Evolutionary conservation across 2,329 filamentous ascomycete genomes (phyloP), one percentile per base, ranked within the genome.

Genomic region (Ampelomyces quisqualis): DNA sequence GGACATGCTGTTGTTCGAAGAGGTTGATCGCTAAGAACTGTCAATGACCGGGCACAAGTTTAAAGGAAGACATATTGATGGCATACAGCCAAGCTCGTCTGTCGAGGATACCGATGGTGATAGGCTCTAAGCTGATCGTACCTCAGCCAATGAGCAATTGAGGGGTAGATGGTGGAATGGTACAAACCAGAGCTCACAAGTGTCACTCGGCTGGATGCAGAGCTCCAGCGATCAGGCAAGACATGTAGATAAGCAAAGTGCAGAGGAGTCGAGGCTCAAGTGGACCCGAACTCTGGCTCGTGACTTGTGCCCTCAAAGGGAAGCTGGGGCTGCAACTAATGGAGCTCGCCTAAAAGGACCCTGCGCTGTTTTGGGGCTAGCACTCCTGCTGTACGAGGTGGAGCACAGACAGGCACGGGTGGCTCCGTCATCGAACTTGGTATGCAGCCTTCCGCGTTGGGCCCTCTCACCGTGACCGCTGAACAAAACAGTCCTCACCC

Each of bases 311-410:
- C 36, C 36, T 10, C 55, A 52, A 55, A 61, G 60, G 63, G 56
- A 59, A 59, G 38, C 52, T 63, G 60, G 60, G 57, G 40, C 53
- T 63, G 58, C 60, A 55, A 51, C 47, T 28, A 26, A 18, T 27
- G 31, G 38, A 34, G 30, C 15, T 34, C 38, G 31, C 32, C 38
- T 30, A 40, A 32, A n/a, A 11, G 35, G 23, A 38, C 24, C 35
- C 28, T 27, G 36, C 28, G n/a, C n/a, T n/a, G n/a, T 13, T 32
- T 18, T 41, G 41, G 42, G 45, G 51, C n/a, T n/a, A n/a, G n/a
- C n/a, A n/a, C n/a, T n/a, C n/a, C n/a, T n/a, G n/a, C n/a, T n/a
- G n/a, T n/a, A n/a, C n/a, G n/a, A n/a, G n/a, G n/a, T n/a, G n/a
- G n/a, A n/a, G n/a, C n/a, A n/a, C n/a, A n/a, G n/a, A n/a, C n/a